Conservation (phyloP, 163 green algal genomes). For the Prototheca stagnorum region DNA sequence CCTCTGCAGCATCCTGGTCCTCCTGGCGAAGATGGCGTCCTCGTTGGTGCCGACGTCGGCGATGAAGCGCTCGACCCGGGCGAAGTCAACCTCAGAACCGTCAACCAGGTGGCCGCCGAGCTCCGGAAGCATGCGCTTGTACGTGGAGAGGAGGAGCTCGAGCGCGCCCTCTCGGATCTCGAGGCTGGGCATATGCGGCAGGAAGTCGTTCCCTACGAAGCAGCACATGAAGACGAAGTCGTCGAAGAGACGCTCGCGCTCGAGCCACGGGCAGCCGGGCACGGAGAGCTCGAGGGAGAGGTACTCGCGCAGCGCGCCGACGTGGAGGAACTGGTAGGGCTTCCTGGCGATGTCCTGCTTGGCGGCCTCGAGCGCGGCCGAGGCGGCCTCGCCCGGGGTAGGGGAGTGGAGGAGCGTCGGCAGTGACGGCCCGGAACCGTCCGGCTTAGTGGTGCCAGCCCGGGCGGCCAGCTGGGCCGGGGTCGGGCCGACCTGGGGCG, state of each 20-base stretch:
- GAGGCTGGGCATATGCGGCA: constrained; percentile 95
- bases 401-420: background rate
- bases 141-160: constrained; percentile 71
- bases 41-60: constrained; percentile 56
- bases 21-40: constrained; percentile 90
- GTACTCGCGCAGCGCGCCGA: constrained; percentile 42
- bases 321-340: constrained; percentile 78
- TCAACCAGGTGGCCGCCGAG: constrained; percentile 68
- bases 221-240: constrained; percentile 78
- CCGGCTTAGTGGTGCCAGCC: constrained; percentile 10
- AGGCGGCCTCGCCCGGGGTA: background rate
- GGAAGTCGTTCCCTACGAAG: constrained; percentile 91
- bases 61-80: constrained; percentile 37
- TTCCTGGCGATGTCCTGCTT: constrained; percentile 50
- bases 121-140: constrained; percentile 62
- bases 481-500: too few relatives aligned
- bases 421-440: background rate
- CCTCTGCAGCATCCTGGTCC: constrained; percentile 45
- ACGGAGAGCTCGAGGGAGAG: constrained; percentile 27
- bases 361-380: background rate
- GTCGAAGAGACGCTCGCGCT: constrained; percentile 65
- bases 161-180: constrained; percentile 94
- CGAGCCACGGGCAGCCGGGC: constrained; percentile 22
- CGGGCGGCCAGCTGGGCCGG: constrained; percentile 6
- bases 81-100: constrained; percentile 29